Evolutionary conservation across 1,139 yeast genomes (phyloP).

Genomic region (Ogataea hybrid): DNA sequence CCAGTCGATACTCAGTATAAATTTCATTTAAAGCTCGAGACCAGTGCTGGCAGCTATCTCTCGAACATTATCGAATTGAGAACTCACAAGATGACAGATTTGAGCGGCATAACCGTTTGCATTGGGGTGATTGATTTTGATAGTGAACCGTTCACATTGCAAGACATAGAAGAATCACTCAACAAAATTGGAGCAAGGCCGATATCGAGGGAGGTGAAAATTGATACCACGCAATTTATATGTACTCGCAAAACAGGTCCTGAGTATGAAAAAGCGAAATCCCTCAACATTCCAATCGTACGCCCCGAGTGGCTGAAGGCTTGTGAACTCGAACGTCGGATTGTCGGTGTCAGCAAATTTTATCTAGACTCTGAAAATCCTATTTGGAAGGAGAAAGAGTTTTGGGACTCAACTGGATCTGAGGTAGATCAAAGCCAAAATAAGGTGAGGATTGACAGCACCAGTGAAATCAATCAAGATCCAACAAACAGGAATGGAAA

Average conservation of each 20-base stretch:
- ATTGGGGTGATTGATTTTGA: constrained; percentile 69
- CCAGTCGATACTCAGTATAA: constrained; percentile 82
- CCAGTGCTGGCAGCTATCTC: constrained; percentile 82
- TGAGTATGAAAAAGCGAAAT: constrained; percentile 74
- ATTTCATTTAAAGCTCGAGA: constrained; percentile 77
- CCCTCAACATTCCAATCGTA: constrained; percentile 87
- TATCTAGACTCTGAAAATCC: constrained; percentile 50
- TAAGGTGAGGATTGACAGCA: too few relatives aligned
- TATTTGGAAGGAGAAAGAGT: constrained; percentile 32
- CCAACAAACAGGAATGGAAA: too few relatives aligned
- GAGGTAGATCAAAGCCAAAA: too few relatives aligned
- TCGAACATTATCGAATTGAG: constrained; percentile 69
- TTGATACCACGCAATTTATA: constrained; percentile 93
- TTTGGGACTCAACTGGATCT: constrained; percentile 24
- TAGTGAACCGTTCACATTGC: constrained; percentile 53
- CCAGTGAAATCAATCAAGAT: too few relatives aligned
- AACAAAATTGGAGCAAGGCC: constrained; percentile 81
- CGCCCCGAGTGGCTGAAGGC: constrained; percentile 98
- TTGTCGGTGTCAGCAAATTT: constrained; percentile 90
- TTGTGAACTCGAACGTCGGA: constrained; percentile 83
- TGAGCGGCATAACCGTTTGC: constrained; percentile 90
- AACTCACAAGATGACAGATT: constrained; percentile 95
- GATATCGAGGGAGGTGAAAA: constrained; percentile 66
- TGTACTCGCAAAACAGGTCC: constrained; percentile 54
- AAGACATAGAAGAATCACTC: constrained; percentile 65